Evolutionary conservation across 306 rosid genomes (phyloP).

Genomic region (Fragaria iinumae): DNA sequence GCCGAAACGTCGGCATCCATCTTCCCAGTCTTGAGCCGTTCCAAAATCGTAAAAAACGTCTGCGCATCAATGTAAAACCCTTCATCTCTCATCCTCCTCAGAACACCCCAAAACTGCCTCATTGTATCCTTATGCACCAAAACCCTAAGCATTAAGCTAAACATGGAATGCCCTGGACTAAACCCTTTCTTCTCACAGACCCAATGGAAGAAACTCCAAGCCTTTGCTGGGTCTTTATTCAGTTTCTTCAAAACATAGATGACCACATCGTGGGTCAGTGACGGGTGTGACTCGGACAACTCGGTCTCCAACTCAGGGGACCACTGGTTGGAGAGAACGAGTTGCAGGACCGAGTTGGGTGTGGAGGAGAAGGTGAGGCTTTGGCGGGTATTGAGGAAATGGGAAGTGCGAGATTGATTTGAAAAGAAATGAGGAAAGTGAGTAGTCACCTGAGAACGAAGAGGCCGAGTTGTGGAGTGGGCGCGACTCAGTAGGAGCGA

Average conservation of each 20-base stretch:
- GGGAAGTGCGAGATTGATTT: constrained; percentile 21
- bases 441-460: constrained; percentile 44
- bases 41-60: constrained; percentile 40
- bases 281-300: constrained; percentile 39
- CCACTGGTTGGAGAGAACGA: constrained; percentile 60
- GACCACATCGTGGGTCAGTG: constrained; percentile 62
- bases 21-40: constrained; percentile 40
- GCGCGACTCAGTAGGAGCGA: constrained; percentile 39
- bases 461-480: constrained; percentile 32
- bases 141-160: constrained; percentile 58
- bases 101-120: constrained; percentile 62
- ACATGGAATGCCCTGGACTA: constrained; percentile 56
- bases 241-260: constrained; percentile 64
- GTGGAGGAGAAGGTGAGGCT: constrained; percentile 52
- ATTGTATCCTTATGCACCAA: constrained; percentile 46
- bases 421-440: constrained; percentile 35
- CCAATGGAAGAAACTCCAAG: constrained; percentile 71
- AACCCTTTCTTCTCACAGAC: constrained; percentile 51
- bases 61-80: constrained; percentile 66
- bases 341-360: constrained; percentile 55
- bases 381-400: constrained; percentile 32
- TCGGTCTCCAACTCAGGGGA: constrained; percentile 55
- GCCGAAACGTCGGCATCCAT: constrained; percentile 50
- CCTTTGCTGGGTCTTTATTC: constrained; percentile 58
- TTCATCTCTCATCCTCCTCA: constrained; percentile 55